These are phyloP conservation scores for Aspergillaceae sp. DNA, from an alignment of 2,329 filamentous ascomycete genomes.

Conservation along the genomic window DNA sequence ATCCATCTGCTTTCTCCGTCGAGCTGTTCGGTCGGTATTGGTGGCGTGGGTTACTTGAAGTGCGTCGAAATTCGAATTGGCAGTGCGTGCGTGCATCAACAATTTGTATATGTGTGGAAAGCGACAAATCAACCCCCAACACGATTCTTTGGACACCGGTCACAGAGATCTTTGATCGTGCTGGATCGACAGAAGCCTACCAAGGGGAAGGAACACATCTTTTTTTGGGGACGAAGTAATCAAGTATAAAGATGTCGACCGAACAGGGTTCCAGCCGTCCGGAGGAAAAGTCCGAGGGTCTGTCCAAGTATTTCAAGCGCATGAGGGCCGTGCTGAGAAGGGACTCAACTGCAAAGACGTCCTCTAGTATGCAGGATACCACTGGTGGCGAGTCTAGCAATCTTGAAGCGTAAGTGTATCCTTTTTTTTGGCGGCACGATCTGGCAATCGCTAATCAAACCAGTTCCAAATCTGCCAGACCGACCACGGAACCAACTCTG, in stretches of 20 bases:
- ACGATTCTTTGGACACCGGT: background rate
- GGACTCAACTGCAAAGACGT: slow-evolving; percentile 21
- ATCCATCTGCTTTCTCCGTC: background rate
- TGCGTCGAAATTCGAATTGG: no score
- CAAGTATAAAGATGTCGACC: slow-evolving; percentile 15
- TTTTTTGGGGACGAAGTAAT: no score
- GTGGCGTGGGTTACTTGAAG: background rate
- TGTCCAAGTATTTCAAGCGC: slow-evolving; percentile 32
- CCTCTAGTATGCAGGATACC: slow-evolving; percentile 14
- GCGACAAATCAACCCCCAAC: background rate
- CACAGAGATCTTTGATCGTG: no score
- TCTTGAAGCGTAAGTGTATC: slow-evolving; percentile 4
- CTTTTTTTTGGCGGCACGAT: background rate
- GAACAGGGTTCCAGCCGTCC: slow-evolving; percentile 6
- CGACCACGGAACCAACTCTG: background rate
- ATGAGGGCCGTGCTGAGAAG: slow-evolving; percentile 31
- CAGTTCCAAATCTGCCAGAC: slow-evolving; percentile 4
- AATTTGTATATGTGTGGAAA: background rate
- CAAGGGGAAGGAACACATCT: no score
- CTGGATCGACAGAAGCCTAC: no score
- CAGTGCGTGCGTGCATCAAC: no score
- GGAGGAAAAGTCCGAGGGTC: slow-evolving; percentile 23
- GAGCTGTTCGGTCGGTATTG: background rate
- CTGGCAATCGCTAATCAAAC: background rate
- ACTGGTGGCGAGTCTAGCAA: slow-evolving; percentile 10